Percentiles rank a stretch among this genome's conserved stretches.
These are phyloP conservation scores for Trypanosoma avium DNA, from an alignment of 208 protist species.

Conservation along the genomic window DNA sequence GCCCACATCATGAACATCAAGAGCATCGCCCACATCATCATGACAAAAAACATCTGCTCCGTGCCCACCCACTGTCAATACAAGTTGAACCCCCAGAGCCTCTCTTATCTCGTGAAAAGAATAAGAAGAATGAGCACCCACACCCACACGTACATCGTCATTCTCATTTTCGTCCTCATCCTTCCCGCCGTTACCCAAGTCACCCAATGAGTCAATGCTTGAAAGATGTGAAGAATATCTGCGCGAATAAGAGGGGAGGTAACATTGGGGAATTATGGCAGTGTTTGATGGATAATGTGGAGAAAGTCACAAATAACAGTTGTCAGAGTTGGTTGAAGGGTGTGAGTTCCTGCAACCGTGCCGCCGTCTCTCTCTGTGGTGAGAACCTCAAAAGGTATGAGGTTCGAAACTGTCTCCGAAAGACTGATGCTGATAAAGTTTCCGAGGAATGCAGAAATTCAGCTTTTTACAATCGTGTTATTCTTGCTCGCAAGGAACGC, in stretches of 20 bases:
- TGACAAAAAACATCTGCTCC: not conserved
- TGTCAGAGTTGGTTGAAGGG: slow-evolving; percentile 40
- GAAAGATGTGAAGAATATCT: slow-evolving; percentile 32
- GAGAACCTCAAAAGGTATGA: not conserved
- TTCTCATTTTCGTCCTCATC: too few species aligned
- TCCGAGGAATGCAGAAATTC: slow-evolving; percentile 31
- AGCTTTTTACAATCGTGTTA: slow-evolving; percentile 19
- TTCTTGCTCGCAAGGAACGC: not conserved
- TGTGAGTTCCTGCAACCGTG: slow-evolving; percentile 32
- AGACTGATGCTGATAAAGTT: slow-evolving; percentile 17
- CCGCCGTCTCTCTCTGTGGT: slow-evolving; percentile 14
- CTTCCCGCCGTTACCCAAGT: too few species aligned
- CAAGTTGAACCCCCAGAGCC: too few species aligned
- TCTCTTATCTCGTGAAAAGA: too few species aligned
- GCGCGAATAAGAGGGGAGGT: slow-evolving; percentile 3
- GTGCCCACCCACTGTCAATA: too few species aligned
- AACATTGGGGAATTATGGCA: slow-evolving; percentile 27
- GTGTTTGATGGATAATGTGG: slow-evolving; percentile 37
- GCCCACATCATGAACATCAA: not conserved
- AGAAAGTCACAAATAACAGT: slow-evolving; percentile 25
- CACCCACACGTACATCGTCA: too few species aligned
- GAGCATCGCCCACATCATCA: not conserved
- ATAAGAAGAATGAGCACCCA: too few species aligned
- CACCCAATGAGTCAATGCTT: slow-evolving; percentile 35
- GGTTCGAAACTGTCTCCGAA: slow-evolving; percentile 37